Evolutionary conservation across 495 filamentous ascomycete genomes (phyloP).

Genomic region (Podospora pseudoanserina): DNA sequence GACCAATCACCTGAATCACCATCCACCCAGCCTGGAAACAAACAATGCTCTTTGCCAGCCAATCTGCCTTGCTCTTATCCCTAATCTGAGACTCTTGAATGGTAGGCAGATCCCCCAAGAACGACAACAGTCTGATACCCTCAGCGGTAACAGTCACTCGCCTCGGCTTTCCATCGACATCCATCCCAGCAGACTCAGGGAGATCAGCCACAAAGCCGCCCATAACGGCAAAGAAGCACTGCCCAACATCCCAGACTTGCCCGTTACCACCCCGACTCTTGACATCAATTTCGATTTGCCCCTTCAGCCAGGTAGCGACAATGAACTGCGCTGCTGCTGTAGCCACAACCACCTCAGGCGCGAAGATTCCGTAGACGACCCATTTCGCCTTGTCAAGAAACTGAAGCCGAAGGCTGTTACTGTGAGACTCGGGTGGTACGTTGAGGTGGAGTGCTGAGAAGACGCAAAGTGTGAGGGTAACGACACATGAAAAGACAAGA

Average conservation of each 20-base stretch:
- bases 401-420: neutral
- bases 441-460: slow-evolving; percentile 24
- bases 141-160: neutral
- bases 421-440: slow-evolving; percentile 3
- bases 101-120: neutral
- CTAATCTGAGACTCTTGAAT: slow-evolving; percentile 7
- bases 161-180: neutral
- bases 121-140: neutral
- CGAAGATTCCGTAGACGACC: slow-evolving; percentile 19
- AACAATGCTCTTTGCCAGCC: slow-evolving; percentile 12
- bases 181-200: neutral
- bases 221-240: neutral
- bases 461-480: slow-evolving; percentile 19
- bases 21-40: slow-evolving; percentile 37
- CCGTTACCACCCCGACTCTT: neutral
- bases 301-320: neutral
- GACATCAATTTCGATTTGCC: neutral
- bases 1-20: slow-evolving; percentile 28
- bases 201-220: neutral
- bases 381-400: slow-evolving; percentile 16
- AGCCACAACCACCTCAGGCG: slow-evolving; percentile 17
- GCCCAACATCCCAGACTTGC: neutral
- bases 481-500: slow-evolving; percentile 14
- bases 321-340: slow-evolving; percentile 13
- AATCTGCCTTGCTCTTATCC: slow-evolving; percentile 22